These are phyloP conservation scores for Saccharomycopsis microspora DNA, from an alignment of 805 yeast genomes.

Conservation along the genomic window DNA sequence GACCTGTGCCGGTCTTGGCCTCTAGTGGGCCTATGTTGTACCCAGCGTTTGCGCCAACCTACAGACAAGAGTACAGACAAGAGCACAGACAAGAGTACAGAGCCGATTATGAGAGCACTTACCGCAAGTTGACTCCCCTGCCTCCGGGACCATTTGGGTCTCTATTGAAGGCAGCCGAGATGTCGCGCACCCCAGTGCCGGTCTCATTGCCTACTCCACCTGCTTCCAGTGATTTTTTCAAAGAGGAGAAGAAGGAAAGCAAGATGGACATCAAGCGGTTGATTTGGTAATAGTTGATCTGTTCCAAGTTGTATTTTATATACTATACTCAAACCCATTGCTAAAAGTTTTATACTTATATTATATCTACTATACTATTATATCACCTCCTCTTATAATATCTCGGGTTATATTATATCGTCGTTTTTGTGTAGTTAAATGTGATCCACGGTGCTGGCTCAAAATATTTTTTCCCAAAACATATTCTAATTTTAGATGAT, in stretches of 20 bases:
- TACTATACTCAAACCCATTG: too few species aligned
- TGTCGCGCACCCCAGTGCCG: neutral
- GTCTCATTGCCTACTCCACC: neutral
- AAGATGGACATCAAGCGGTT: constrained; percentile 15
- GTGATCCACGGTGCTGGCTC: too few species aligned
- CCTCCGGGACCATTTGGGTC: neutral
- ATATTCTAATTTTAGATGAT: too few species aligned
- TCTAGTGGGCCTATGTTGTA: neutral
- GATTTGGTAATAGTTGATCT: constrained; percentile 3
- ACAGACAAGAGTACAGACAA: too few species aligned
- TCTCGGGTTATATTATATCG: too few species aligned
- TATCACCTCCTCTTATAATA: too few species aligned
- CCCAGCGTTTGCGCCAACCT: neutral
- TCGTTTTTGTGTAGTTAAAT: too few species aligned
- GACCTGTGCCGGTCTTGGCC: neutral
- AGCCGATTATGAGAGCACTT: neutral
- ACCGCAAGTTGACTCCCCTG: neutral
- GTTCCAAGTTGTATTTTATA: neutral
- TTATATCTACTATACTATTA: too few species aligned
- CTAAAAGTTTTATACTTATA: too few species aligned
- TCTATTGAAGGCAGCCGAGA: neutral
- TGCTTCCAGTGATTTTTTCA: neutral
- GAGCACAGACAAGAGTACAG: too few species aligned
- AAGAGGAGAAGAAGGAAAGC: neutral
- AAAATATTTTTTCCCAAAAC: too few species aligned